Conservation (phyloP, 257 asterid species). For the Capsicum chinense region DNA sequence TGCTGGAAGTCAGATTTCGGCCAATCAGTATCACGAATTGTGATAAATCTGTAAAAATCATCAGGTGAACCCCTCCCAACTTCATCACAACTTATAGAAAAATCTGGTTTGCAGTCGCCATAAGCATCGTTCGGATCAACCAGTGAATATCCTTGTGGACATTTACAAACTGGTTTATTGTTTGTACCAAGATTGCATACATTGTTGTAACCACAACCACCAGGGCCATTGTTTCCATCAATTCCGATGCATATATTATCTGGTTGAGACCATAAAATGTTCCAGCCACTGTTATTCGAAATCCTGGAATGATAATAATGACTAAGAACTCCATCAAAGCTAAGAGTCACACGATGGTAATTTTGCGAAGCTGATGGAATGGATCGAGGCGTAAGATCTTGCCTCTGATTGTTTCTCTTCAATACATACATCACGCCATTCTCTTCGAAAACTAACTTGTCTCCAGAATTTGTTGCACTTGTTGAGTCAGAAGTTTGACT, state of each 20-base stretch:
- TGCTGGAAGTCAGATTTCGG: constrained; percentile 26
- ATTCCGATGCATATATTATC: constrained; percentile 36
- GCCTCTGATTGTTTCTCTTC: constrained; percentile 35
- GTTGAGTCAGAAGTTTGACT: constrained; percentile 34
- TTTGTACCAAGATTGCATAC: constrained; percentile 35
- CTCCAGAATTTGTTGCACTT: constrained; percentile 42
- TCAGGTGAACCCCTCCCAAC: constrained; percentile 15
- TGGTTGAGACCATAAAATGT: constrained; percentile 36
- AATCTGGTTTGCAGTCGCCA: constrained; percentile 44
- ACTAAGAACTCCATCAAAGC: constrained; percentile 55
- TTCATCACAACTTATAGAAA: constrained; percentile 34
- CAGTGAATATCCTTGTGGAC: constrained; percentile 43
- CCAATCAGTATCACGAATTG: constrained; percentile 37
- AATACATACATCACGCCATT: constrained; percentile 39
- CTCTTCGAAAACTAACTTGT: constrained; percentile 38
- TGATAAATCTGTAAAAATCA: constrained; percentile 30
- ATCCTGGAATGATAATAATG: constrained; percentile 50
- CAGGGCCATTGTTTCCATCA: constrained; percentile 11
- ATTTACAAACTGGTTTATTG: constrained; percentile 43
- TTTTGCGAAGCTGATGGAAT: constrained; percentile 34
- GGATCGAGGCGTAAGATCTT: background rate
- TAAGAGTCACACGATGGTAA: constrained; percentile 51
- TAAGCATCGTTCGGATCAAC: constrained; percentile 36
- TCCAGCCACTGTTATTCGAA: constrained; percentile 42
- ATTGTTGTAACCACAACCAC: constrained; percentile 52